Conservation (phyloP, 148 eudicot genomes). For the Vaccinium vitisidaea region DNA sequence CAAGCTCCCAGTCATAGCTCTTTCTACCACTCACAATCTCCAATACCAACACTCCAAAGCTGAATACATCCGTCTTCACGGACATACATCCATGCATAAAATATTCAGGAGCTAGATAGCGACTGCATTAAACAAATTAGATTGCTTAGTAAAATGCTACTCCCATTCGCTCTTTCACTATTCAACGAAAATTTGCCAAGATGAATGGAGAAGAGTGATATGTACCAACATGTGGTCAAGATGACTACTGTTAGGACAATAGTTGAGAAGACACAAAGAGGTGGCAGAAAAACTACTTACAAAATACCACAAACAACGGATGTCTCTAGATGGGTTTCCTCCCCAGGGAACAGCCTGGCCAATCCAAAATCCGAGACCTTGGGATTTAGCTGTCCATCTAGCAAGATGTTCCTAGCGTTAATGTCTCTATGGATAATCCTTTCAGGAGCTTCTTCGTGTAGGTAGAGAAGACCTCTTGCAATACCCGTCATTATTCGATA, state of each 20-base stretch:
- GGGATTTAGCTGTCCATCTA: conserved; percentile 62
- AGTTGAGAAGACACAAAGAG: neutral
- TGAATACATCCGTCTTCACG: conserved; percentile 84
- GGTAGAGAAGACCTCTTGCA: no score
- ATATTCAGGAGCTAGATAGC: conserved; percentile 94
- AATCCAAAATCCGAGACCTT: conserved; percentile 83
- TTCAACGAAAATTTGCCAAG: neutral
- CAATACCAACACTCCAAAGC: conserved; percentile 68
- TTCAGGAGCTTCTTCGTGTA: no score
- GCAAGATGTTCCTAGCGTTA: conserved; percentile 54
- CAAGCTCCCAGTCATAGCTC: conserved; percentile 54
- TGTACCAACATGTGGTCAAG: neutral
- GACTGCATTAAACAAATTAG: conserved; percentile 43
- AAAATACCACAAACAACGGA: conserved; percentile 70
- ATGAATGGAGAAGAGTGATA: neutral
- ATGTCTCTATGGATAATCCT: conserved; percentile 72
- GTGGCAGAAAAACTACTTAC: conserved; percentile 43
- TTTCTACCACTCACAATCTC: conserved; percentile 87
- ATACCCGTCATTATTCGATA: no score
- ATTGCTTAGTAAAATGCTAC: neutral
- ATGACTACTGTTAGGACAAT: neutral
- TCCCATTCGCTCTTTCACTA: neutral
- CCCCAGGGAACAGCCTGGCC: conserved; percentile 86
- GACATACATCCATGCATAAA: conserved; percentile 73
- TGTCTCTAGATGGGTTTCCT: conserved; percentile 67